A percentile compares a stretch with the other conserved stretches of the same genome.
Evolutionary conservation across 441 rosid genomes (phyloP).

Genomic region (Manihot esculenta): DNA sequence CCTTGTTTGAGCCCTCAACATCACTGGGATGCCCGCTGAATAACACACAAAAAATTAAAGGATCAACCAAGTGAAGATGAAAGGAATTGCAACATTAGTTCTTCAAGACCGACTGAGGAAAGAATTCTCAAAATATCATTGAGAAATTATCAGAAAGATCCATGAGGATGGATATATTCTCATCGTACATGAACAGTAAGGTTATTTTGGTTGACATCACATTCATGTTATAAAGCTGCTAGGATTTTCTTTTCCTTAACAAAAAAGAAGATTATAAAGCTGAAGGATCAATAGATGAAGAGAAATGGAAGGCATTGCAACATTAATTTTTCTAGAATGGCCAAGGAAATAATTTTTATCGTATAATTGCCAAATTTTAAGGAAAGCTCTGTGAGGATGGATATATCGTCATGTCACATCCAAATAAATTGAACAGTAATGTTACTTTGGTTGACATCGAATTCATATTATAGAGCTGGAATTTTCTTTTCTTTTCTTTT

Average conservation of each 20-base stretch:
- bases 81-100: constrained; percentile 1
- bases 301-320: too few species aligned
- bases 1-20: constrained; percentile 70
- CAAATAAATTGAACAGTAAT: neutral
- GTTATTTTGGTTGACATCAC: neutral
- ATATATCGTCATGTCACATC: too few species aligned
- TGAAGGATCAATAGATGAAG: too few species aligned
- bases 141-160: neutral
- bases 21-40: constrained; percentile 49
- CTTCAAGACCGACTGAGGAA: neutral
- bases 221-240: neutral
- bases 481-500: too few species aligned
- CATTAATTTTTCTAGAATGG: too few species aligned
- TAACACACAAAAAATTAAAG: constrained; percentile 23
- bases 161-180: neutral
- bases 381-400: too few species aligned
- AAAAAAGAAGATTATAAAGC: too few species aligned
- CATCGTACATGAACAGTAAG: neutral
- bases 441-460: neutral
- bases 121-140: neutral
- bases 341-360: too few species aligned
- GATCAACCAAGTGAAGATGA: constrained; percentile 8
- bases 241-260: too few species aligned
- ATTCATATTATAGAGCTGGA: constrained; percentile 3
- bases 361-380: too few species aligned